Percentiles rank a stretch among this genome's conserved stretches.
Conservation (phyloP, 257 asterid species). For the Fraxinus excelsior region DNA sequence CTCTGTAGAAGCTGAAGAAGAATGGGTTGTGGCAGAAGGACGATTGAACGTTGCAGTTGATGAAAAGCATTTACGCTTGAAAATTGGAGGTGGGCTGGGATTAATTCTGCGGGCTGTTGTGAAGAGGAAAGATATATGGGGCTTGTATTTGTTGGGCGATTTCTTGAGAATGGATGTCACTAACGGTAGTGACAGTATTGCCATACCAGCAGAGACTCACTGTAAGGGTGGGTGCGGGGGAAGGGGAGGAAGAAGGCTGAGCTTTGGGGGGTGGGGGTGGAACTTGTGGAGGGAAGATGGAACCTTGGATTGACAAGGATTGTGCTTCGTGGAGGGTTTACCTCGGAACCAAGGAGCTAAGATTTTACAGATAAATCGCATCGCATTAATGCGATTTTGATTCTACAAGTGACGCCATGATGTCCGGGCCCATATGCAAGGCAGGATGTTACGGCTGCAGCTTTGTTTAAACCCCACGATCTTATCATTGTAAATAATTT, state of each 20-base stretch:
- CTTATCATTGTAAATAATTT: too few relatives aligned
- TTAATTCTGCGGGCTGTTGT: slow-evolving; percentile 29
- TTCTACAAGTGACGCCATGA: too few relatives aligned
- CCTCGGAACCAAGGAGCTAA: neutral
- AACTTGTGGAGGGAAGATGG: neutral
- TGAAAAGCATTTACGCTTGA: slow-evolving; percentile 38
- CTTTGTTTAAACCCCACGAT: too few relatives aligned
- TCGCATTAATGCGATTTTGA: too few relatives aligned
- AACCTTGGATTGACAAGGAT: neutral
- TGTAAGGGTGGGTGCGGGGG: slow-evolving; percentile 1
- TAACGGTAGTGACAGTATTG: slow-evolving; percentile 63
- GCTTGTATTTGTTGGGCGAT: slow-evolving; percentile 35
- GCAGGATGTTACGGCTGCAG: too few relatives aligned
- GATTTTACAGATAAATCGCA: too few relatives aligned
- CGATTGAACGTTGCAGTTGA: slow-evolving; percentile 34
- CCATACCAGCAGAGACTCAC: slow-evolving; percentile 42
- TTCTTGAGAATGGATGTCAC: slow-evolving; percentile 58
- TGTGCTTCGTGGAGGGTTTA: slow-evolving; percentile 19
- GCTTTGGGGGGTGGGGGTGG: neutral
- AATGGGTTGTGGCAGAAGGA: slow-evolving; percentile 28
- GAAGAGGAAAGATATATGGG: slow-evolving; percentile 41
- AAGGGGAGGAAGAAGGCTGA: neutral
- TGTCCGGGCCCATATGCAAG: too few relatives aligned
- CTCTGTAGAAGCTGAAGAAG: slow-evolving; percentile 42
- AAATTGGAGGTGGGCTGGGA: slow-evolving; percentile 21